Evolutionary conservation across 495 filamentous ascomycete species (phyloP), one percentile per base, ranked within the genome.

Genomic region (Darksidea phi): DNA sequence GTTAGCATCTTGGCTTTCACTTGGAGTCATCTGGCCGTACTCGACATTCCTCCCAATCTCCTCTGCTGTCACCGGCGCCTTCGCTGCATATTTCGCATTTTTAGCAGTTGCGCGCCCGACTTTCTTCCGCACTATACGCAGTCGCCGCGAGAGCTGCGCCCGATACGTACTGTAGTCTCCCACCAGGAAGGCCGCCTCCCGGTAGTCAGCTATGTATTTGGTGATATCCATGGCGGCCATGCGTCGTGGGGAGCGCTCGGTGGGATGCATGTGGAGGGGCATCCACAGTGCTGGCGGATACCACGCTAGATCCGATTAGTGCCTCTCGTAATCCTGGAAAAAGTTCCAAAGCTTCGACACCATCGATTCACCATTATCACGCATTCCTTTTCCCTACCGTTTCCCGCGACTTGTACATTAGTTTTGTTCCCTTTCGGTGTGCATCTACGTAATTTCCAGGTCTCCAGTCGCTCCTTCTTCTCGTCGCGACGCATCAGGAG

Each of bases 141-240:
- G 77, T 68, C 88, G 88, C 67, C 88, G 86, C 53, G 88, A 87
- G 42, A 92, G 80, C 72, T 93, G 89, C 15, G 76, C 79, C 55
- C 88, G 86, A 72, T 97, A 97, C 26, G 87, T 86, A 73, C 83
- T 85, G 76, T 96, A 91, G 73, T 97, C 91, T 42, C 93, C 94
- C 32, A 90, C 83, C 7, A 95, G 82, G 43, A 96, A 83, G 6
- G 87, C 89, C 67, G 88, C 84, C 70, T 96, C 89, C 37, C 92
- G 78, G 41, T 84, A 82, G 43, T 84, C 83, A 68, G 88, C 82
- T 55, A 97, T 79, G 59, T 88, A 92, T 53, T 83, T 83, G 18
- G 94, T 97, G 72, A 97, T 88, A 56, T 97, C 91, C 94, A 99
- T 97, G 53, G 37, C 57, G 23, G 37, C 18, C 41, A 21, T 10